Evolutionary conservation across 106 monocot genomes (phyloP).

Genomic region (Apostasia ramifera): DNA sequence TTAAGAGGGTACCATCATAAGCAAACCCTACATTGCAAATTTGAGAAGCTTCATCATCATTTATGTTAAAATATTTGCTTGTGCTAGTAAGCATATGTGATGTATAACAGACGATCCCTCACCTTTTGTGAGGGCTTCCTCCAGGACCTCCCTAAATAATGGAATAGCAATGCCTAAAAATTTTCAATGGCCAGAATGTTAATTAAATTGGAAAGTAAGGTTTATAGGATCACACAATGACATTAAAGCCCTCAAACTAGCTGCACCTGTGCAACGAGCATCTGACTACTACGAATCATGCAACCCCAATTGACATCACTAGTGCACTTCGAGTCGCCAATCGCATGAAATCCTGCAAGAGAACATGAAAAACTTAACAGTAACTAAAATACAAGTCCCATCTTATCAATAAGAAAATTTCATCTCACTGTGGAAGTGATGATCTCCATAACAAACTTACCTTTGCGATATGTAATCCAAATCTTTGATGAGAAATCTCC

Average conservation of each 20-base stretch:
- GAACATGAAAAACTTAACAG: not conserved
- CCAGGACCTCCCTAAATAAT: conserved; percentile 90
- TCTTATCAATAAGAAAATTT: not conserved
- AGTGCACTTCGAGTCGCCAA: conserved; percentile 58
- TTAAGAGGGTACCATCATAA: conserved; percentile 26
- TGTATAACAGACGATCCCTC: conserved; percentile 11
- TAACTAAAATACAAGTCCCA: not conserved
- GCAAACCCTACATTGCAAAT: conserved; percentile 28
- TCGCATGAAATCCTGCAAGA: conserved; percentile 74
- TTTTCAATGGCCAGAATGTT: not conserved
- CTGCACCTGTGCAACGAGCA: conserved; percentile 93
- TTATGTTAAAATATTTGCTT: not conserved
- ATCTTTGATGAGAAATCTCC: conserved; percentile 94
- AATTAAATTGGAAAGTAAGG: not conserved
- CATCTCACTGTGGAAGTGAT: not conserved
- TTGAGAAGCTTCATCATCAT: conserved; percentile 16
- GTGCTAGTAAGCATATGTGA: not conserved
- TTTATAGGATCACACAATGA: not conserved
- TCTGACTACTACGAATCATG: conserved; percentile 99
- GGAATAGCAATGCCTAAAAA: conserved; percentile 69
- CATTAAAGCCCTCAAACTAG: not conserved
- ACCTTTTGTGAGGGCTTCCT: conserved; percentile 75
- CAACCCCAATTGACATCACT: conserved; percentile 99
- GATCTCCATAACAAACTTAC: conserved; percentile 21
- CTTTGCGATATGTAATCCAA: conserved; percentile 96